Percentiles rank a stretch among this genome's conserved stretches.
Evolutionary conservation across 202 grass and related monocot genomes (phyloP).

Genomic region (Carex arenaria): DNA sequence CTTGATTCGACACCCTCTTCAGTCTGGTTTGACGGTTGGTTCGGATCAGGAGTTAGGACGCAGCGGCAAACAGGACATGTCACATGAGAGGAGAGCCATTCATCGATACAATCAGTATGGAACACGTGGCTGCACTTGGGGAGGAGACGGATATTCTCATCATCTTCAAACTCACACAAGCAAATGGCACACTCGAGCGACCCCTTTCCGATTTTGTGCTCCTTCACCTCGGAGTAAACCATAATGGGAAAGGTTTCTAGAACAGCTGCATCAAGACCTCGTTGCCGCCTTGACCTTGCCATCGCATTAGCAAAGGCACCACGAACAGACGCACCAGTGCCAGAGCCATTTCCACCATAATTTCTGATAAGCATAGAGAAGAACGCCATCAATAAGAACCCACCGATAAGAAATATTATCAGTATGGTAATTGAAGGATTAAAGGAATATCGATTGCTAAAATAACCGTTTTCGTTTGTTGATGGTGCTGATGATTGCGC

Average conservation of each 20-base stretch:
- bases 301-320: conserved; percentile 30
- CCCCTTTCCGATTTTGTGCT: conserved; percentile 44
- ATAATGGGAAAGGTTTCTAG: conserved; percentile 75
- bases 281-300: conserved; percentile 31
- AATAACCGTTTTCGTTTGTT: conserved; percentile 1
- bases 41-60: conserved; percentile 42
- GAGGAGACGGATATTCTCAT: conserved; percentile 65
- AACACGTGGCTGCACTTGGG: conserved; percentile 78
- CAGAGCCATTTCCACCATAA: conserved; percentile 27
- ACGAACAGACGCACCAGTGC: background rate
- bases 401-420: conserved; percentile 60
- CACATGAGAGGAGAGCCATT: conserved; percentile 78
- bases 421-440: conserved; percentile 71
- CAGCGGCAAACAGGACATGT: conserved; percentile 90
- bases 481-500: conserved; percentile 11
- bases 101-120: conserved; percentile 83
- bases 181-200: conserved; percentile 88
- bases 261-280: conserved; percentile 48
- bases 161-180: conserved; percentile 84
- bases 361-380: conserved; percentile 78
- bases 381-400: conserved; percentile 74
- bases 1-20: background rate
- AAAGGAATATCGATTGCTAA: conserved; percentile 22
- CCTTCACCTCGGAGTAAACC: conserved; percentile 62
- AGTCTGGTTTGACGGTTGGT: background rate